These are phyloP conservation scores for Debaryomycetaceae sp. DNA, from an alignment of 1,139 yeast genomes.

Conservation along the genomic window DNA sequence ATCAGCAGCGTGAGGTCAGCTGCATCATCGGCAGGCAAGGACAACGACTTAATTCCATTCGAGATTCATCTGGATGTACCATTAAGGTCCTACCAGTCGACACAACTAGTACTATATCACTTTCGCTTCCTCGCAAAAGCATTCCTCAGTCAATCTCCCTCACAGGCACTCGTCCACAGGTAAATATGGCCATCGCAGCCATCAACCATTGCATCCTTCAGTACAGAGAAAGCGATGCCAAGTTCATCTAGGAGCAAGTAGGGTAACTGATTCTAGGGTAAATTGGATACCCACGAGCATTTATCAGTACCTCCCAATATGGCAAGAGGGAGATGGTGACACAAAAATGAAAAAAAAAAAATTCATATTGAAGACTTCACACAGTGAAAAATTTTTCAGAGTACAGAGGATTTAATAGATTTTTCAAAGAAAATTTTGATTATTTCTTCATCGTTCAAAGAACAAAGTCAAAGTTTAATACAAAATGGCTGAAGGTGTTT, in stretches of 20 bases:
- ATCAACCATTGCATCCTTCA: constrained; percentile 10
- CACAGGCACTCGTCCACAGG: constrained; percentile 15
- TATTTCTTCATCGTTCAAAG: constrained; percentile 15
- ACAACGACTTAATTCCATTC: constrained; percentile 19
- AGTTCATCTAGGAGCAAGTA: constrained; percentile 3
- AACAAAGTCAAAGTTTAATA: constrained; percentile 8
- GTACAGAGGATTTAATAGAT: constrained; percentile 2
- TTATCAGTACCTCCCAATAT: constrained; percentile 2
- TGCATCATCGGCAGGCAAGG: constrained; percentile 29
- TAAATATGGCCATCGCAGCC: constrained; percentile 14
- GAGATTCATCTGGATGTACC: constrained; percentile 25
- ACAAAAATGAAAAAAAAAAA: neutral
- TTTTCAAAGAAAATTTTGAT: constrained; percentile 6
- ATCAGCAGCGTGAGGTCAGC: constrained; percentile 23
- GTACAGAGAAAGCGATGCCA: constrained; percentile 5
- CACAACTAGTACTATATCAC: constrained; percentile 8
- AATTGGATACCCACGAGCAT: constrained; percentile 2
- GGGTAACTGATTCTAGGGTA: constrained; percentile 1
- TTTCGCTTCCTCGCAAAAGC: constrained; percentile 9
- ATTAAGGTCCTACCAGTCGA: constrained; percentile 21
- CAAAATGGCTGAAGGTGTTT: constrained; percentile 96
- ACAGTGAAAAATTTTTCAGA: constrained; percentile 6
- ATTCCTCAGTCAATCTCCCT: constrained; percentile 12
- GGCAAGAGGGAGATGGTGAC: neutral
- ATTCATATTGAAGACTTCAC: constrained; percentile 1